Percentiles rank a stretch among this genome's conserved stretches.
Evolutionary conservation across 441 rosid genomes (phyloP).

Genomic region (Viola pubescens): DNA sequence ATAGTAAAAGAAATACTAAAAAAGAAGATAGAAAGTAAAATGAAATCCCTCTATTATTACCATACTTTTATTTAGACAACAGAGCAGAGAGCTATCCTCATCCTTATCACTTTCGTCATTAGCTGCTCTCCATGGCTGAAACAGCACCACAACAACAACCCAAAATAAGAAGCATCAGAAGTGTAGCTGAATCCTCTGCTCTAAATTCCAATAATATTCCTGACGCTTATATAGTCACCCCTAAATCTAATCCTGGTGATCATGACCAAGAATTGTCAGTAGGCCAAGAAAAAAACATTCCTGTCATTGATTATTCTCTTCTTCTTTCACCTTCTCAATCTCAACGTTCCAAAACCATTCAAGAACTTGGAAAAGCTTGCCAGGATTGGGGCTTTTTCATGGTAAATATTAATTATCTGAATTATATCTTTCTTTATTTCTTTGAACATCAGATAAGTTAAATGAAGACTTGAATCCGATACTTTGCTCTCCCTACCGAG

Average conservation of each 20-base stretch:
- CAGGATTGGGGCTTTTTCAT: slow-evolving; percentile 57
- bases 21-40: too few species aligned
- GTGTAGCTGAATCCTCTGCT: slow-evolving; percentile 28
- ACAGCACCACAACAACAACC: not conserved
- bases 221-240: slow-evolving; percentile 19
- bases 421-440: not conserved
- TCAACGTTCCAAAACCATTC: slow-evolving; percentile 28
- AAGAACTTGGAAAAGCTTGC: slow-evolving; percentile 41
- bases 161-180: slow-evolving; percentile 22
- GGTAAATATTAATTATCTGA: slow-evolving; percentile 17
- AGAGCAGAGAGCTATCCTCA: too few species aligned
- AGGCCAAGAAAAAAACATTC: slow-evolving; percentile 26
- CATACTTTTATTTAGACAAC: too few species aligned
- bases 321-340: slow-evolving; percentile 24
- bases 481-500: too few species aligned
- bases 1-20: too few species aligned
- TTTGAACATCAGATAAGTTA: not conserved
- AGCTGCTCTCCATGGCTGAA: not conserved
- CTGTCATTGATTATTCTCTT: slow-evolving; percentile 38
- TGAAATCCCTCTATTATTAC: too few species aligned
- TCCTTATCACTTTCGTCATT: not conserved
- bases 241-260: not conserved
- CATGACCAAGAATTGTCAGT: slow-evolving; percentile 15
- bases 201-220: slow-evolving; percentile 40
- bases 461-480: too few species aligned